These are phyloP conservation scores for Fraxinus anomala DNA, from an alignment of 257 asterid species.

Conservation along the genomic window DNA sequence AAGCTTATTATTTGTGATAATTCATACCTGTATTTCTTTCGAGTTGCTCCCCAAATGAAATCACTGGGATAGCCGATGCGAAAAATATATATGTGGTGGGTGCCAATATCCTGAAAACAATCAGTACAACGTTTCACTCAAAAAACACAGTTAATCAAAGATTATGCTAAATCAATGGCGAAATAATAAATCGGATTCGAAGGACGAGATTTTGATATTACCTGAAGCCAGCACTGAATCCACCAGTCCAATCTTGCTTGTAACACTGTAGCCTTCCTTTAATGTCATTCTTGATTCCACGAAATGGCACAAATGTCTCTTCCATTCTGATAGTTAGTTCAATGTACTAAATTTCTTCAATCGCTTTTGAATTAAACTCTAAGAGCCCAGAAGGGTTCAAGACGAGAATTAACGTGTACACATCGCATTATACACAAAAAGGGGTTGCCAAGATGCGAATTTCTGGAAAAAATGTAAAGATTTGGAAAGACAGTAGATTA, in stretches of 20 bases:
- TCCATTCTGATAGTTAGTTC: constrained; percentile 46
- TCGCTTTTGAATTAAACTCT: not conserved
- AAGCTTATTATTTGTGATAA: not conserved
- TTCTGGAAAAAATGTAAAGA: constrained; percentile 6
- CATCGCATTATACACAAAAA: not conserved
- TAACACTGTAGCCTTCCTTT: constrained; percentile 68
- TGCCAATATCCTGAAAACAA: constrained; percentile 68
- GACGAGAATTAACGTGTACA: constrained; percentile 8
- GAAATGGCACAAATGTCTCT: constrained; percentile 78
- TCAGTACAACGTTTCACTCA: not conserved
- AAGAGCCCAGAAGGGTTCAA: constrained; percentile 15
- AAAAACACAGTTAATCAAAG: not conserved
- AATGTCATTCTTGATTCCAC: constrained; percentile 79
- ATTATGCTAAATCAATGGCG: constrained; percentile 3
- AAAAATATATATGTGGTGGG: constrained; percentile 82
- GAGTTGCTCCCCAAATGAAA: constrained; percentile 80
- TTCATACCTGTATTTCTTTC: constrained; percentile 69
- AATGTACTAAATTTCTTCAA: not conserved
- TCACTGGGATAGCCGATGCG: constrained; percentile 87
- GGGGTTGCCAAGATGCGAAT: constrained; percentile 14
- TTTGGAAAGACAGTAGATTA: constrained; percentile 6
- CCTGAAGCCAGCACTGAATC: constrained; percentile 81
- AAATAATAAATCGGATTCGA: not conserved
- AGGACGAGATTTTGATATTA: constrained; percentile 15
- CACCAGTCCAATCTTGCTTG: constrained; percentile 87